Base-by-base conservation (phyloP, 768 basidiomycete species). In the Scleroderma citrinum region DNA sequence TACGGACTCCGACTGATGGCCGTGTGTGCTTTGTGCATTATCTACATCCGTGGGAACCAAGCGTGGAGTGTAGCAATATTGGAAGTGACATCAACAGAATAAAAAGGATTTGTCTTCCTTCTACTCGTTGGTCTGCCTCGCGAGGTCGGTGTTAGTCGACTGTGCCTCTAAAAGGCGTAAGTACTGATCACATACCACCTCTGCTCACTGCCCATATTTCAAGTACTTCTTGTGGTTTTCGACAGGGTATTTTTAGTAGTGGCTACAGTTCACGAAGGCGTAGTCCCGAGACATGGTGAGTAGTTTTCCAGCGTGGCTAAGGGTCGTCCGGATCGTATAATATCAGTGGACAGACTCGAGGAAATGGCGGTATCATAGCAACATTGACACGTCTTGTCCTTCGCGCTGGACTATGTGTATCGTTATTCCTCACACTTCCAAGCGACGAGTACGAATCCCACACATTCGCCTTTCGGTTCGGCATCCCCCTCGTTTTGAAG, bases 401-500 rank as follows among this genome's bases (percentile, higher is more conserved):
- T 5, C 40, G 40, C 40, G 24, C n/a, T 26, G 40, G 40, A 4
- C 8, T 42, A n/a, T 16, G 23, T 26, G 5, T 42, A 42, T 16
- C 20, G 23, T 14, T 44, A 11, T 19, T 37, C 16, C 48, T 49
- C 17, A 44, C 48, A 32, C 36, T 49, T 13, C 48, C 48, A 10
- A 29, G 37, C 24, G 24, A 43, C 43, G 48, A 49, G 32, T 49
- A 44, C 20, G 48, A 49, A 36, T 24, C 49, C 23, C 44, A 37
- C n/a, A 50, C 49, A 26, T 45, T 38, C 13, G 44, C 53, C 29
- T 56, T 58, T 31, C 59, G 59, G 24, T 56, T 57, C 7, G 57
- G 59, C 14, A 54, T 60, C 14, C 59, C 56, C 12, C 38, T 60
- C 7, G 54, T 60, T 19, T 29, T 60, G 26, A 60, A 60, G 43